phyloP scores from a whole-genome alignment of 257 asterid species.

The Mitragyna speciosa region DNA sequence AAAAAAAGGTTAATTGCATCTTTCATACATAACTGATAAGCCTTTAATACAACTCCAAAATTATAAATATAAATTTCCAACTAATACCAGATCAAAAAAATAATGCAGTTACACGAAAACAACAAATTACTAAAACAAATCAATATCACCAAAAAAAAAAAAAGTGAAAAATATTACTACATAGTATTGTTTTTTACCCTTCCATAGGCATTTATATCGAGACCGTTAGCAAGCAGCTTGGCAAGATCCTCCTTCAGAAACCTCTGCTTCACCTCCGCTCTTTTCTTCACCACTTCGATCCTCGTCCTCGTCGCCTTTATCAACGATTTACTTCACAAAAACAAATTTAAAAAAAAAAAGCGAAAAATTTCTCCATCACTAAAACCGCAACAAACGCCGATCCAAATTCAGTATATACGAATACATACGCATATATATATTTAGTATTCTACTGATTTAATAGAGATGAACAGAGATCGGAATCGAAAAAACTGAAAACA shows the following conservation, averaged over 20 bases:
- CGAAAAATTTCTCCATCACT: neutral
- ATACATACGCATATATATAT: too few relatives aligned
- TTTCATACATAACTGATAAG: neutral
- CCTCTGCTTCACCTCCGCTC: slow-evolving; percentile 93
- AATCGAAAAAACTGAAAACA: slow-evolving; percentile 17
- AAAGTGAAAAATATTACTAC: neutral
- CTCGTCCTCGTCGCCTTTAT: slow-evolving; percentile 64
- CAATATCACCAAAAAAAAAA: neutral
- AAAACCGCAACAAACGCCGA: neutral
- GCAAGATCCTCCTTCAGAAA: slow-evolving; percentile 89
- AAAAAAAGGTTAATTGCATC: neutral
- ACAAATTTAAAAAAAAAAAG: slow-evolving; percentile 7
- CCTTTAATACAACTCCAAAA: neutral
- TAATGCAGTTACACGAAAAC: slow-evolving; percentile 1
- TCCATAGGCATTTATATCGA: slow-evolving; percentile 87
- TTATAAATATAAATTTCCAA: neutral
- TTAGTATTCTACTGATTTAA: neutral
- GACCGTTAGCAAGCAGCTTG: slow-evolving; percentile 82
- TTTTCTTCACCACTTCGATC: slow-evolving; percentile 67
- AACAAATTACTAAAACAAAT: neutral
- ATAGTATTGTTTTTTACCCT: slow-evolving; percentile 48
- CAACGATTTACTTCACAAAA: slow-evolving; percentile 64
- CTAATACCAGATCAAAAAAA: neutral
- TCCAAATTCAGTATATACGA: too few relatives aligned
- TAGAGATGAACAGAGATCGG: neutral